Evolutionary conservation across 2,329 filamentous ascomycete genomes (phyloP).

Genomic region (Thielaviopsis ethacetica): DNA sequence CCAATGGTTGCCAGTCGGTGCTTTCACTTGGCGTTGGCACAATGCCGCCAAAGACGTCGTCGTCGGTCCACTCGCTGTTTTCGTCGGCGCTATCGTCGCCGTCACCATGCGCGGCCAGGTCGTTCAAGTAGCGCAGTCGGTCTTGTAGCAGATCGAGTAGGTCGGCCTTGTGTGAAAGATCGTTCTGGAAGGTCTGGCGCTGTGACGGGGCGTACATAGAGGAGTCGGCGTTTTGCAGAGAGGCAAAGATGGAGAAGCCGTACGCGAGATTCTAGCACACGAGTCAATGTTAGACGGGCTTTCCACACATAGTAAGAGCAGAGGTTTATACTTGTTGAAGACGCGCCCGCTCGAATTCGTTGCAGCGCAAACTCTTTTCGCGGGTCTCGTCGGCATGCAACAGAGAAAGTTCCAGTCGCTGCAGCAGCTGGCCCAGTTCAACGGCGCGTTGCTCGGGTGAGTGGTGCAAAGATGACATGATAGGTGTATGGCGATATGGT

Average conservation of each 20-base stretch:
- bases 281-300: background rate
- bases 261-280: conserved; percentile 1
- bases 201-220: background rate
- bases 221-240: background rate
- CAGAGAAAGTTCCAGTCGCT: conserved; percentile 48
- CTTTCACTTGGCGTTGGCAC: conserved; percentile 39
- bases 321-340: conserved; percentile 3
- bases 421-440: conserved; percentile 48
- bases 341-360: conserved; percentile 9
- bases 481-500: no score
- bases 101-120: conserved; percentile 14
- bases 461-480: background rate
- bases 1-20: conserved; percentile 21
- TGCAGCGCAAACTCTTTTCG: conserved; percentile 20
- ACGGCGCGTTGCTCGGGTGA: conserved; percentile 19
- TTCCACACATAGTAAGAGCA: background rate
- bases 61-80: conserved; percentile 34
- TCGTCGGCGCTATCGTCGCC: conserved; percentile 21
- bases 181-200: background rate
- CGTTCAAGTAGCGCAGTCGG: conserved; percentile 1
- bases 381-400: conserved; percentile 44
- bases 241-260: conserved; percentile 1
- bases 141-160: conserved; percentile 3
- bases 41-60: conserved; percentile 39
- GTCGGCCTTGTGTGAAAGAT: background rate